Conservation (phyloP, 371 early-diverging fungal genomes). For the Mucor plumbeus region DNA sequence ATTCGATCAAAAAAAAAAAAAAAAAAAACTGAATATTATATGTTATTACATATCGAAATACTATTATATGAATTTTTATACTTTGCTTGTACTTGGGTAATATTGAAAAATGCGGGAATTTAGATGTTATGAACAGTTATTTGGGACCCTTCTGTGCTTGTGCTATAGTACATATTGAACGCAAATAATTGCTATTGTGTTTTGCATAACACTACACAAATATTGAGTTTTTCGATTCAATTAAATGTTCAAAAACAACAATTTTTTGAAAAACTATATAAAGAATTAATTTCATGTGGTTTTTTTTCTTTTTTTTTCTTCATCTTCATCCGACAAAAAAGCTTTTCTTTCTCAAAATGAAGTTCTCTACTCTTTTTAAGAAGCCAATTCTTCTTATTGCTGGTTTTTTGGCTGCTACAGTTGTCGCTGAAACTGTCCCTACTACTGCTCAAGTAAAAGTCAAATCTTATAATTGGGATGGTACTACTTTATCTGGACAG, state of each 20-base stretch:
- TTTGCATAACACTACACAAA: too few species aligned
- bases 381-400: constrained; percentile 14
- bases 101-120: not conserved
- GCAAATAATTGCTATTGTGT: too few species aligned
- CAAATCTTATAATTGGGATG: constrained; percentile 27
- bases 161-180: too few species aligned
- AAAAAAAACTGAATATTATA: not conserved
- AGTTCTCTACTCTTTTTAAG: constrained; percentile 4
- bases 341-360: constrained; percentile 12
- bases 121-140: not conserved
- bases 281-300: not conserved
- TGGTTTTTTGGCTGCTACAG: constrained; percentile 10
- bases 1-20: not conserved
- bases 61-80: not conserved
- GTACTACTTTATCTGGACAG: constrained; percentile 29
- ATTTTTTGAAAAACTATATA: not conserved
- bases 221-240: not conserved
- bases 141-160: too few species aligned
- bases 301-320: not conserved
- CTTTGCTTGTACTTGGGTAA: not conserved
- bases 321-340: not conserved
- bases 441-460: constrained; percentile 25
- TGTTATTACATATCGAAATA: not conserved
- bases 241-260: not conserved
- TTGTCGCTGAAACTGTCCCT: constrained; percentile 18